Conservation (phyloP, 305 asterid genomes). For the Solanum hybrid region DNA sequence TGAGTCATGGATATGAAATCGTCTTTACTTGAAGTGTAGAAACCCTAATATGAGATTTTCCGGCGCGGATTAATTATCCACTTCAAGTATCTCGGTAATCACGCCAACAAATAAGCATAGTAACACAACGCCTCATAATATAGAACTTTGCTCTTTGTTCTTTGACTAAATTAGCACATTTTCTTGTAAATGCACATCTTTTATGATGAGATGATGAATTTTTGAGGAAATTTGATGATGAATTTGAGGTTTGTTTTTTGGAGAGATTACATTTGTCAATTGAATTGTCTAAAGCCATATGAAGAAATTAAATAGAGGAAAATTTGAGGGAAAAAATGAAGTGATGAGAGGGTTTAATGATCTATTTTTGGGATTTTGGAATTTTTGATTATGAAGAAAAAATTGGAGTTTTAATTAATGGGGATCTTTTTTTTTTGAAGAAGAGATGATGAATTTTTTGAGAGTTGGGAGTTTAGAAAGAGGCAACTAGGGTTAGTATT, state of each 20-base stretch:
- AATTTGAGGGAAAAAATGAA: neutral
- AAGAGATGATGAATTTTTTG: neutral
- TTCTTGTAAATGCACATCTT: conserved; percentile 69
- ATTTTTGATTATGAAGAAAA: neutral
- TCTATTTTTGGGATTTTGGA: neutral
- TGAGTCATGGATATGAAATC: neutral
- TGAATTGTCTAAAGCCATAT: neutral
- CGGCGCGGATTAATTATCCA: neutral
- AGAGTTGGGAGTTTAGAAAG: conserved; percentile 1
- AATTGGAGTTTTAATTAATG: neutral
- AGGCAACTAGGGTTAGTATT: conserved; percentile 31
- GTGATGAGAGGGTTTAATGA: neutral
- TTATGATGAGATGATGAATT: conserved; percentile 20
- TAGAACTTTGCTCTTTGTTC: conserved; percentile 82
- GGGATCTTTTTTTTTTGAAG: neutral
- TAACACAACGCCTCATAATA: conserved; percentile 82
- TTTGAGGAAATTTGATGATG: conserved; percentile 19
- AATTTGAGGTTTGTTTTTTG: conserved; percentile 30
- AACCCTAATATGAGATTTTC: neutral
- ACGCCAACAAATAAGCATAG: conserved; percentile 88
- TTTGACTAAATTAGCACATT: conserved; percentile 69
- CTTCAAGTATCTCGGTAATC: conserved; percentile 52
- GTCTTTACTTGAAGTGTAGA: neutral
- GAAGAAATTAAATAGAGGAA: neutral
- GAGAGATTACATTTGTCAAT: conserved; percentile 60